A percentile compares a stretch with the other conserved stretches of the same genome.
Evolutionary conservation across 495 filamentous ascomycete species (phyloP).

Genomic region (Pyrenopolyporus hunteri): DNA sequence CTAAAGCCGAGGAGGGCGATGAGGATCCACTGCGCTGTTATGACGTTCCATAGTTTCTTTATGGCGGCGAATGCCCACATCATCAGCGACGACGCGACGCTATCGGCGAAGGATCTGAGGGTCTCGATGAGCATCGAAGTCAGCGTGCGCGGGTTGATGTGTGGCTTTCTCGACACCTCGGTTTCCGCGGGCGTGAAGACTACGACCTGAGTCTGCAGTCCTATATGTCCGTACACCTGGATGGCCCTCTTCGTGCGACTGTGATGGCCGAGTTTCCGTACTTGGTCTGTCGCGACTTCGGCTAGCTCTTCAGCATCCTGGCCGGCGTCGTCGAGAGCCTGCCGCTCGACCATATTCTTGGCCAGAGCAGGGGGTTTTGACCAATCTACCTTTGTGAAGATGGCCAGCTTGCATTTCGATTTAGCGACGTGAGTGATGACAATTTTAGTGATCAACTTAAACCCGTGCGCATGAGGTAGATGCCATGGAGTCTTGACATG

Average conservation of each 20-base stretch:
- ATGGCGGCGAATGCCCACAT: conserved; percentile 71
- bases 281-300: conserved; percentile 86
- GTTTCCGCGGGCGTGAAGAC: conserved; percentile 62
- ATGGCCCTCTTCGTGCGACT: conserved; percentile 89
- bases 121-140: conserved; percentile 73
- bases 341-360: conserved; percentile 76
- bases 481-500: conserved; percentile 91
- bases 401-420: conserved; percentile 86
- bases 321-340: conserved; percentile 79
- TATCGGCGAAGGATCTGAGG: conserved; percentile 69
- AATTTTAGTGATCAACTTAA: conserved; percentile 86
- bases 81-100: conserved; percentile 71
- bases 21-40: conserved; percentile 77
- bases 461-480: conserved; percentile 77
- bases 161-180: conserved; percentile 52
- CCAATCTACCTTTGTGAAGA: conserved; percentile 90
- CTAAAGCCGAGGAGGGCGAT: conserved; percentile 70
- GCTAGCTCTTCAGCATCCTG: conserved; percentile 84
- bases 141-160: conserved; percentile 71
- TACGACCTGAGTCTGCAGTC: conserved; percentile 69
- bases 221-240: conserved; percentile 86
- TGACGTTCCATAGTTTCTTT: conserved; percentile 68
- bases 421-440: conserved; percentile 93
- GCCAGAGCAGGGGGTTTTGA: conserved; percentile 66
- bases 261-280: conserved; percentile 78